phyloP scores from a whole-genome alignment of 345 rosid genomes.

The Camelina laxa region DNA sequence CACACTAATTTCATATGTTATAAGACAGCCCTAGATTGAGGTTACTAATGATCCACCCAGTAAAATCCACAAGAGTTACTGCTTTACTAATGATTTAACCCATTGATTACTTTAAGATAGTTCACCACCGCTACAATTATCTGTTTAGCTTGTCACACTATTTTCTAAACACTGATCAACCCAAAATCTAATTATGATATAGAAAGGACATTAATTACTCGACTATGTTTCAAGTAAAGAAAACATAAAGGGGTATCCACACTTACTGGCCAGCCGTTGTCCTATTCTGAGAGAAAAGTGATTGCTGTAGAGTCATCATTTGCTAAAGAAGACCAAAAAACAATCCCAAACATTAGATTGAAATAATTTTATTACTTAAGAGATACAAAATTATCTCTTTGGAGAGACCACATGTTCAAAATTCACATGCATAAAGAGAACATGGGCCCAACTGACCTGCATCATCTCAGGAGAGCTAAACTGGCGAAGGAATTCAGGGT shows the following conservation, averaged over 20 bases:
- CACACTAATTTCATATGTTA: background rate
- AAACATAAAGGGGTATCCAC: background rate
- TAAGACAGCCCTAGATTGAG: background rate
- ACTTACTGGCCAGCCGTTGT: conserved; percentile 72
- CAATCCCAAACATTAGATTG: conserved; percentile 16
- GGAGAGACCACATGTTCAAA: background rate
- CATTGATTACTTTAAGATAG: background rate
- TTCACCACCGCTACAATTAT: conserved; percentile 5
- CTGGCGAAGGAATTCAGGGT: conserved; percentile 77
- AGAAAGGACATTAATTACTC: background rate
- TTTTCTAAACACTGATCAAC: background rate
- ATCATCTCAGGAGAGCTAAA: conserved; percentile 74
- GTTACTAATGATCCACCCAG: background rate
- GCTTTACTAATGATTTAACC: conserved; percentile 3
- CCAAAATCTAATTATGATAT: background rate
- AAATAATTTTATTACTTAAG: background rate
- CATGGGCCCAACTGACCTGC: conserved; percentile 59
- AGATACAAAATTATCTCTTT: background rate
- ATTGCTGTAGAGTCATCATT: conserved; percentile 67
- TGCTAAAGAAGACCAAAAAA: conserved; percentile 45
- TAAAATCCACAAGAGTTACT: conserved; percentile 25
- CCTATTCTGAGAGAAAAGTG: conserved; percentile 61
- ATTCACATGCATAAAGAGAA: conserved; percentile 17
- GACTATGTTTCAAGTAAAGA: background rate
- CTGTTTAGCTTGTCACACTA: background rate